Evolutionary conservation across 371 early-diverging fungal species (phyloP).

Genomic region (Blakeslea trispora): DNA sequence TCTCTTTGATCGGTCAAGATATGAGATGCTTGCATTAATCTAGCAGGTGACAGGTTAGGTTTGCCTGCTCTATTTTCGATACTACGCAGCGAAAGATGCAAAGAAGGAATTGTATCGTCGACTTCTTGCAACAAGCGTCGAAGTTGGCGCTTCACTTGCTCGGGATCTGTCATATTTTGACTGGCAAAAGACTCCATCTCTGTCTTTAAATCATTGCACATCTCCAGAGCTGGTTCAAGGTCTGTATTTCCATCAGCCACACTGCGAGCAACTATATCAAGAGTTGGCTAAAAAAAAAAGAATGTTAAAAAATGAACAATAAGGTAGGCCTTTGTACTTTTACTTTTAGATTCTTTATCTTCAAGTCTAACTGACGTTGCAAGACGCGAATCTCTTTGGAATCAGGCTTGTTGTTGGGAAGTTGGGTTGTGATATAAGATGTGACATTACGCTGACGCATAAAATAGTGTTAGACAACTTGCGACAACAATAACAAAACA

Average conservation of each 20-base stretch:
- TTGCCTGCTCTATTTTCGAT: slow-evolving; percentile 25
- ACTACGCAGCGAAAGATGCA: slow-evolving; percentile 50
- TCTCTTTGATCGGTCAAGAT: slow-evolving; percentile 14
- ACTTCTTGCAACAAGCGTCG: slow-evolving; percentile 51
- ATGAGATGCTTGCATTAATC: slow-evolving; percentile 35
- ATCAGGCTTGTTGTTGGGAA: slow-evolving; percentile 38
- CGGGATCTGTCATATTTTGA: slow-evolving; percentile 22
- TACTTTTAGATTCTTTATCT: slow-evolving; percentile 50
- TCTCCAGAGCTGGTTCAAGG: slow-evolving; percentile 62
- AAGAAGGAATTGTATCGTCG: slow-evolving; percentile 68
- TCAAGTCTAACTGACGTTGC: slow-evolving; percentile 49
- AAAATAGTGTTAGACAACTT: too few relatives aligned
- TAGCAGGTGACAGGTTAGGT: slow-evolving; percentile 15
- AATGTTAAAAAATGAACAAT: too few relatives aligned
- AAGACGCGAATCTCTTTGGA: slow-evolving; percentile 32
- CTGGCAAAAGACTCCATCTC: slow-evolving; percentile 59
- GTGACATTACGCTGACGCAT: slow-evolving; percentile 61
- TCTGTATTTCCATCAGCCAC: slow-evolving; percentile 69
- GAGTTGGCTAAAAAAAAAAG: too few relatives aligned
- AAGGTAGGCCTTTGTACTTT: too few relatives aligned
- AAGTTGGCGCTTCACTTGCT: slow-evolving; percentile 42
- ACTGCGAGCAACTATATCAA: slow-evolving; percentile 67
- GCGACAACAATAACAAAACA: too few relatives aligned
- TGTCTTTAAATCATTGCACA: slow-evolving; percentile 57
- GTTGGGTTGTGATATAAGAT: slow-evolving; percentile 49